Conservation (phyloP, 1,139 yeast genomes). For the Blastobotrys indianensis region DNA sequence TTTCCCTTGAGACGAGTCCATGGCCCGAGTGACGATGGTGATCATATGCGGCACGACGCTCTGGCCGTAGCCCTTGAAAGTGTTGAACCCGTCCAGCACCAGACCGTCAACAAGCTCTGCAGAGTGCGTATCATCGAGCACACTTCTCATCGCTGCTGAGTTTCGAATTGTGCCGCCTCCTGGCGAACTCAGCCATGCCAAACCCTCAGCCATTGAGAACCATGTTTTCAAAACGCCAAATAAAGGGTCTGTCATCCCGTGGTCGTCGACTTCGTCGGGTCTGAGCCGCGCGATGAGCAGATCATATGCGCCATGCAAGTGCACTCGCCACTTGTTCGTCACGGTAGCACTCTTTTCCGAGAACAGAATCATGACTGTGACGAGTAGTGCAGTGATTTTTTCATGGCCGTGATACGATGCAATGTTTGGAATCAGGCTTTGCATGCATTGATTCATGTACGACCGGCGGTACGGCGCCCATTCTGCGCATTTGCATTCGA, state of each 20-base stretch:
- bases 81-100: constrained; percentile 20
- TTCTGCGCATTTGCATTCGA: constrained; percentile 19
- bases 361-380: constrained; percentile 26
- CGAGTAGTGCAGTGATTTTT: constrained; percentile 16
- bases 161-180: constrained; percentile 17
- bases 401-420: constrained; percentile 14
- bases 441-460: constrained; percentile 21
- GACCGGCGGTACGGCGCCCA: constrained; percentile 18
- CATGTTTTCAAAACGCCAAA: constrained; percentile 16
- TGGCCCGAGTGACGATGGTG: constrained; percentile 9
- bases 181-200: constrained; percentile 22
- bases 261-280: neutral
- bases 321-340: constrained; percentile 28
- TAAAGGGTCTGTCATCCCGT: constrained; percentile 11
- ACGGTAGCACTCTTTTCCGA: constrained; percentile 26
- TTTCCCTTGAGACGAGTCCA: constrained; percentile 7
- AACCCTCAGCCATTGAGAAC: constrained; percentile 20
- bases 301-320: constrained; percentile 26
- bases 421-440: constrained; percentile 15
- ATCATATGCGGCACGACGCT: constrained; percentile 16
- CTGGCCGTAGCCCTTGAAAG: constrained; percentile 18
- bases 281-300: constrained; percentile 11
- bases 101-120: constrained; percentile 13
- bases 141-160: constrained; percentile 4
- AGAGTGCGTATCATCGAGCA: constrained; percentile 16